phyloP scores from a whole-genome alignment of 106 monocot species.

The Gastrodia elata region DNA sequence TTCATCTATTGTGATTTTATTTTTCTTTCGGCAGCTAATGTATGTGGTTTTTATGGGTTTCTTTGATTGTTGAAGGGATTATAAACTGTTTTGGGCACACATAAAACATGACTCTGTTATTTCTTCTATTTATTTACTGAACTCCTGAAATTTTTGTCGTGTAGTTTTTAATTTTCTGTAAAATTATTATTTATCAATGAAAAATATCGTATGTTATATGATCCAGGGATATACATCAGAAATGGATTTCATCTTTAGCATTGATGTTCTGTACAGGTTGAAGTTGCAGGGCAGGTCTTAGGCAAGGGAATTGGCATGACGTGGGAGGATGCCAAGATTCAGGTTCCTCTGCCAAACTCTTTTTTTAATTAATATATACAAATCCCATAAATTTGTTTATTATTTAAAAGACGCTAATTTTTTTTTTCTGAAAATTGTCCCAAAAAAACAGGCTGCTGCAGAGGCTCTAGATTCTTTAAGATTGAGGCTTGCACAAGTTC shows the following conservation, averaged over 20 bases:
- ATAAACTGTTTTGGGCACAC: background rate
- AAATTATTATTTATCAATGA: background rate
- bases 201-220: background rate
- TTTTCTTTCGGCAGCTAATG: background rate
- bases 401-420: background rate
- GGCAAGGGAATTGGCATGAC: slow-evolving; percentile 69
- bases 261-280: slow-evolving; percentile 38
- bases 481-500: slow-evolving; percentile 52
- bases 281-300: slow-evolving; percentile 57
- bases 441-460: slow-evolving; percentile 94
- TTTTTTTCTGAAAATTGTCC: too few relatives aligned
- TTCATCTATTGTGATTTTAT: background rate
- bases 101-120: background rate
- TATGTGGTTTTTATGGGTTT: background rate
- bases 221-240: background rate
- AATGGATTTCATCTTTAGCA: background rate
- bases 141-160: background rate
- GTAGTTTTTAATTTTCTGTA: background rate
- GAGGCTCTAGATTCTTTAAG: slow-evolving; percentile 70
- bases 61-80: background rate
- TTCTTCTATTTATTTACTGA: background rate
- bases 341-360: slow-evolving; percentile 30
- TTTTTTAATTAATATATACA: background rate
- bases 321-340: slow-evolving; percentile 85
- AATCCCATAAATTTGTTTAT: too few relatives aligned